These are phyloP conservation scores for Leersia perrieri DNA, from an alignment of 176 grass and related monocot genomes.

Conservation along the genomic window DNA sequence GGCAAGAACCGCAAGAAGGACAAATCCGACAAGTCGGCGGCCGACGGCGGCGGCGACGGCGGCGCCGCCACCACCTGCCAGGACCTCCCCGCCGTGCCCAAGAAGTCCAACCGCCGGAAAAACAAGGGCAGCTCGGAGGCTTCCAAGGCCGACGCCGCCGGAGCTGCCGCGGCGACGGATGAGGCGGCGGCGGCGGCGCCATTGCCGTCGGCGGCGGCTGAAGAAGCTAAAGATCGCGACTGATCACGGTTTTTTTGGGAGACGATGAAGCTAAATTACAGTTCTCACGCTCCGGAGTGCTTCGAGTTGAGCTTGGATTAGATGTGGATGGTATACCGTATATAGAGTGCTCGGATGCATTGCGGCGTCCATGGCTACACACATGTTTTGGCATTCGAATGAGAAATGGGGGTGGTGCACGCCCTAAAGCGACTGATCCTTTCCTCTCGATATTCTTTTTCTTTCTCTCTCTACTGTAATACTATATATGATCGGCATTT, in stretches of 20 bases:
- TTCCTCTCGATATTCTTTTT: neutral
- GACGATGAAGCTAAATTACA: neutral
- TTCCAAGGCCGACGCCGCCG: conserved; percentile 21
- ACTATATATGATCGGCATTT: conserved; percentile 15
- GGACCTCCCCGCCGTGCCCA: conserved; percentile 73
- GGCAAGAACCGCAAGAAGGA: conserved; percentile 59
- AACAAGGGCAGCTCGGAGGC: conserved; percentile 48
- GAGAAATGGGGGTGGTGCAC: conserved; percentile 17
- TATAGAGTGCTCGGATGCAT: conserved; percentile 13
- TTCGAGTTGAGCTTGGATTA: conserved; percentile 12
- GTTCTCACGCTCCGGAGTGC: conserved; percentile 10
- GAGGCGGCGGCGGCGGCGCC: conserved; percentile 5
- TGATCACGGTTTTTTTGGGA: conserved; percentile 3
- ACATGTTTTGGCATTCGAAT: conserved; percentile 9
- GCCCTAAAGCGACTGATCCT: conserved; percentile 31
- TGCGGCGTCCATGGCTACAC: conserved; percentile 6
- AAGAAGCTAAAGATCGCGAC: conserved; percentile 21
- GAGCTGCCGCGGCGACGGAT: conserved; percentile 32
- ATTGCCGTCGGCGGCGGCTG: conserved; percentile 13
- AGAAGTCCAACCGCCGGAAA: conserved; percentile 69
- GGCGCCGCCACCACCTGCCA: conserved; percentile 14
- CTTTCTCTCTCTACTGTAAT: conserved; percentile 14
- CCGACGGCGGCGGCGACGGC: neutral
- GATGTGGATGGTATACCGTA: conserved; percentile 12
- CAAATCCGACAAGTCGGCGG: conserved; percentile 26